Evolutionary conservation across 805 yeast species (phyloP), one percentile per base, ranked within the genome.

Genomic region (Metschnikowia lunata): DNA sequence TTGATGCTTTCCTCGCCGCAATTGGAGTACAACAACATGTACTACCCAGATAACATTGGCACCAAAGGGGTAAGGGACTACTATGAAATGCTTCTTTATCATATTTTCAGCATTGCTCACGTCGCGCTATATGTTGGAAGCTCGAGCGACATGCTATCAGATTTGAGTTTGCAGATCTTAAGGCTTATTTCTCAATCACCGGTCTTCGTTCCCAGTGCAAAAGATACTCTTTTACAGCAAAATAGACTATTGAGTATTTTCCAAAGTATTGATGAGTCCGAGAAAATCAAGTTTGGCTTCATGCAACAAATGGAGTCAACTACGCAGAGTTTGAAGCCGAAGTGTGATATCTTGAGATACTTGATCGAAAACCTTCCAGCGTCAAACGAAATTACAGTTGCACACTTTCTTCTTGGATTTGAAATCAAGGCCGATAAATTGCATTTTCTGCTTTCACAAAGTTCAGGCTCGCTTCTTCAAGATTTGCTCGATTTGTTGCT

Each of bases 321-420:
- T n/a, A 61, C 67, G 7, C 63, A 68, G 7, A 27, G 42, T 8
- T 60, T 82, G 30, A 66, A 63, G 6, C 57, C 80, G 11, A 88
- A 88, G 56, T 58, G 79, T 28, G 72, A 75, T 12, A 61, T 89
- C 6, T 62, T 91, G 40, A 71, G 78, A 29, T 84, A 84, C 54
- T 56, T 90, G 40, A 64, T 70, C 36, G 59, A 61, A 4, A 78
- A 79, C 48, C 63, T 88, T 39, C 44, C 66, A 1, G 64, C 68
- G 7, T 64, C 71, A 0, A 66, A 65, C 9, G 65, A 63, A 12
- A 74, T 80, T 6, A 74, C 83, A 0, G 73, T 85, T 1, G 68
- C 91, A 1, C 97, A 89, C 58, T 82, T 83, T 52, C 60, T 91
- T 8, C 70, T 91, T 1, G 98, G 98, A 0, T 88, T 82, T 61